Percentiles rank a stretch among this genome's conserved stretches.
Conservation (phyloP, 495 filamentous ascomycete genomes). For the Thermothielavioides terrestris region DNA sequence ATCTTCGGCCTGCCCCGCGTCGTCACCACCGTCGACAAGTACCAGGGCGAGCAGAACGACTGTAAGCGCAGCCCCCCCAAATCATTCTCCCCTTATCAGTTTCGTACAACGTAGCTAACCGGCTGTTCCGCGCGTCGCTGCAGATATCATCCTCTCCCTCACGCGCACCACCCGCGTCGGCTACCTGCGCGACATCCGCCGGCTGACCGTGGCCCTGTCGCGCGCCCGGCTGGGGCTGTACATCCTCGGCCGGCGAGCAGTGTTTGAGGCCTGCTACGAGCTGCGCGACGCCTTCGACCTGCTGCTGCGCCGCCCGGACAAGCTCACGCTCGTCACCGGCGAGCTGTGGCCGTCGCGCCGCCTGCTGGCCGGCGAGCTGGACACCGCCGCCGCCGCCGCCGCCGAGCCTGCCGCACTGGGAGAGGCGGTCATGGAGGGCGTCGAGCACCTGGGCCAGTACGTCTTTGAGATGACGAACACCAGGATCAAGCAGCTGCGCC, state of each 20-base stretch:
- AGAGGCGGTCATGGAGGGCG: conserved; percentile 66
- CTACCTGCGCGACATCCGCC: conserved; percentile 86
- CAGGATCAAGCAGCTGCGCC: conserved; percentile 51
- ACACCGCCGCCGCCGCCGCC: neutral
- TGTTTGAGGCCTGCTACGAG: conserved; percentile 86
- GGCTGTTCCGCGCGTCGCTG: neutral
- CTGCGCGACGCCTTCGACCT: conserved; percentile 74
- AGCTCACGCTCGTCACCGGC: conserved; percentile 68
- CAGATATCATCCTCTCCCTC: conserved; percentile 88
- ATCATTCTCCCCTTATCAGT: neutral
- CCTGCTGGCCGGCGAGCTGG: too few relatives aligned
- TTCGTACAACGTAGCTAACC: neutral
- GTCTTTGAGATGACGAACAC: conserved; percentile 94
- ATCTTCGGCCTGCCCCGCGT: conserved; percentile 87
- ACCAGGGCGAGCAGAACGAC: conserved; percentile 98
- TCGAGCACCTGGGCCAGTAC: conserved; percentile 94
- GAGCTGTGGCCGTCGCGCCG: conserved; percentile 76
- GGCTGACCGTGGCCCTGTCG: conserved; percentile 93
- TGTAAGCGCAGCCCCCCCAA: conserved; percentile 52
- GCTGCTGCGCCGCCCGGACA: conserved; percentile 63
- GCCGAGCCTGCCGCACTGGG: conserved; percentile 36
- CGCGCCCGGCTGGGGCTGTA: conserved; percentile 88
- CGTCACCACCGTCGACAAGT: conserved; percentile 94
- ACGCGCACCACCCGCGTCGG: conserved; percentile 84
- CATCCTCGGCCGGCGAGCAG: conserved; percentile 78